A percentile compares a stretch with the other conserved stretches of the same genome.
phyloP scores from a whole-genome alignment of 1,284 basidiomycete species.

The Peniophora sp. region DNA sequence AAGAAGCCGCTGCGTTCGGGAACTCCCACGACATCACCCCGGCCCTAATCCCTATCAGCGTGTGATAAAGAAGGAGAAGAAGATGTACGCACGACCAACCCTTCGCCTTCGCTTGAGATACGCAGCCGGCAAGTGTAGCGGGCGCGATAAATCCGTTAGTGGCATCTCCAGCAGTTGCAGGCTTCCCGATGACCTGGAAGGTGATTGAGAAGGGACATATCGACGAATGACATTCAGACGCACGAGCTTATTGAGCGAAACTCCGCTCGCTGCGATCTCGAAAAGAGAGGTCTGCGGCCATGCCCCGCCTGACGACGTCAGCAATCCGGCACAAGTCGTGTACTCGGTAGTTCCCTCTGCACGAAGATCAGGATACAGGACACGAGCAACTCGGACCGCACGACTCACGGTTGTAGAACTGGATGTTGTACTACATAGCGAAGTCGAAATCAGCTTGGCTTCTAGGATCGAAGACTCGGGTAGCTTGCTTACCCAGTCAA shows the following conservation, averaged over 20 bases:
- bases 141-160: slow-evolving; percentile 51
- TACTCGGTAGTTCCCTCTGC: slow-evolving; percentile 54
- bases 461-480: neutral
- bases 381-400: neutral
- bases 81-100: slow-evolving; percentile 36
- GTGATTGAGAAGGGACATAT: neutral
- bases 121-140: slow-evolving; percentile 43
- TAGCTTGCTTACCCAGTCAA: slow-evolving; percentile 28
- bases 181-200: slow-evolving; percentile 48
- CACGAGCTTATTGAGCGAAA: slow-evolving; percentile 42
- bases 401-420: slow-evolving; percentile 55
- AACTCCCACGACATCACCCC: slow-evolving; percentile 48
- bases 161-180: slow-evolving; percentile 42
- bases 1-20: slow-evolving; percentile 36
- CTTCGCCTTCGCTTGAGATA: slow-evolving; percentile 41
- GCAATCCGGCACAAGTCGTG: slow-evolving; percentile 46
- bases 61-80: neutral
- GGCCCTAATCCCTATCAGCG: slow-evolving; percentile 18
- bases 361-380: slow-evolving; percentile 5
- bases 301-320: slow-evolving; percentile 40
- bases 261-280: slow-evolving; percentile 51
- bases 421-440: slow-evolving; percentile 33
- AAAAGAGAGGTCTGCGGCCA: slow-evolving; percentile 48
- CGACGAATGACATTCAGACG: neutral
- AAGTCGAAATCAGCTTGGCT: neutral